Base-by-base conservation (phyloP, 768 basidiomycete species). In the Phaeotremella skinneri region DNA sequence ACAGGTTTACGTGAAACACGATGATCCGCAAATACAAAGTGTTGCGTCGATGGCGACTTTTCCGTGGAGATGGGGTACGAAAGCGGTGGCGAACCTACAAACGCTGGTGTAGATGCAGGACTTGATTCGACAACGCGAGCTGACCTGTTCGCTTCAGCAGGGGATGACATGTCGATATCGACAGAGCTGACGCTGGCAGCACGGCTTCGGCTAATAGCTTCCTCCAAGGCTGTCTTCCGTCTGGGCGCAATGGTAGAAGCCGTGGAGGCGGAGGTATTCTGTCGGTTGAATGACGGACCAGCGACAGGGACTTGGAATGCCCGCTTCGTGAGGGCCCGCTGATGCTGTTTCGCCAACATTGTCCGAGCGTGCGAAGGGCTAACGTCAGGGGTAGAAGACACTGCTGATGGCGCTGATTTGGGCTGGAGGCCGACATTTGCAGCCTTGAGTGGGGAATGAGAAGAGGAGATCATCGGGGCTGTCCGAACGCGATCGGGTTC, bases 301-400 rank as follows among this genome's bases (percentile, higher is more conserved):
- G 63, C 49, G 3, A 53, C 13, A 32, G 72, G 69, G 34, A 62
- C 53, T 21, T 66, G 64, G 47, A 73, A 73, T 0, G 72, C 72
- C 6, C 67, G 49, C 43, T 64, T 66, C 1, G 66, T 73, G 23
- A 41, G 55, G 2, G 69, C 69, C 11, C 66, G 56, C 43, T 70
- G 72, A 48, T 73, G 72, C 47, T 73, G 69, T 56, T 69, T 70
- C 6, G 59, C 69, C 6, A 73, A 48, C 13, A 61, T 51, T 2
- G 69, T 66, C 42, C 72, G 21, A 17, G 72, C 67, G 20, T 59
- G 62, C 2, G 66, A 55, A 6, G 72, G 57, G 21, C 59, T 57
- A 23, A 49, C 50, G n/a, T 56, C 61, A 48, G 58, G 9, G 21
- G 43, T 9, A 17, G 17, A 17, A 23, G 7, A 7, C 11, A n/a